These are phyloP conservation scores for Trichosporon faecale DNA, from an alignment of 1,284 basidiomycete species.

Conservation along the genomic window DNA sequence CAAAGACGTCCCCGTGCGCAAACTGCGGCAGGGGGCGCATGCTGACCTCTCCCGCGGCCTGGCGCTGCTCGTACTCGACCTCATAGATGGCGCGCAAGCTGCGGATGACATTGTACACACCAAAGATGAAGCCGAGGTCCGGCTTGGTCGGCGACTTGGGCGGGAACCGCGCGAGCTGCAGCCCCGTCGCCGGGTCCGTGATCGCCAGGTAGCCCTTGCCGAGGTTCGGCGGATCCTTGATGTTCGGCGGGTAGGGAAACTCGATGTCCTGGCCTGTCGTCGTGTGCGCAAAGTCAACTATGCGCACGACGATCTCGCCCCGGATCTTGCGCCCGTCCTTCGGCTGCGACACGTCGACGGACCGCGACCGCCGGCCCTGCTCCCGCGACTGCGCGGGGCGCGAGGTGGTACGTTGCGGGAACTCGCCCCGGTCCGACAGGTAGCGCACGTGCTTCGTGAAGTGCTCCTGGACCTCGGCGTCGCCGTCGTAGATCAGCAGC, in stretches of 20 bases:
- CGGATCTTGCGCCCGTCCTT: slow-evolving; percentile 55
- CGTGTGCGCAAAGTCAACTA: slow-evolving; percentile 99
- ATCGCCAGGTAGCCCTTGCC: slow-evolving; percentile 77
- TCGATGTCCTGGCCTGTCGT: slow-evolving; percentile 92
- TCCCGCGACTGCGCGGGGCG: slow-evolving; percentile 8
- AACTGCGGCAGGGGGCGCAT: slow-evolving; percentile 19
- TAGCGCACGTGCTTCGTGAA: slow-evolving; percentile 31
- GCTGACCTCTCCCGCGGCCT: slow-evolving; percentile 2
- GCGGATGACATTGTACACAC: slow-evolving; percentile 74
- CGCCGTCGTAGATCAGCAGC: slow-evolving; percentile 96
- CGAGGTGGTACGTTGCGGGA: not conserved
- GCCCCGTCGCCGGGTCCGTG: slow-evolving; percentile 71
- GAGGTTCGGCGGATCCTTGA: slow-evolving; percentile 48
- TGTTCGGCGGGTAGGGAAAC: slow-evolving; percentile 50
- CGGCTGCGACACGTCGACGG: slow-evolving; percentile 15
- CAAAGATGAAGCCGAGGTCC: slow-evolving; percentile 91
- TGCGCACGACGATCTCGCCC: slow-evolving; percentile 90
- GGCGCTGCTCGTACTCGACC: slow-evolving; percentile 57
- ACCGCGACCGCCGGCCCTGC: slow-evolving; percentile 18
- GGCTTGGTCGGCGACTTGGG: slow-evolving; percentile 84
- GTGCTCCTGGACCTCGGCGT: slow-evolving; percentile 73
- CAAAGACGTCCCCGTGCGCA: slow-evolving; percentile 40
- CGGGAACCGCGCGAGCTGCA: slow-evolving; percentile 82
- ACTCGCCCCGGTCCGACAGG: not conserved
- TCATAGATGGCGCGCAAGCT: slow-evolving; percentile 79